Percentiles rank a stretch among this genome's conserved stretches.
These are phyloP conservation scores for Candida xiaguanensis DNA, from an alignment of 805 yeast species.

Conservation along the genomic window DNA sequence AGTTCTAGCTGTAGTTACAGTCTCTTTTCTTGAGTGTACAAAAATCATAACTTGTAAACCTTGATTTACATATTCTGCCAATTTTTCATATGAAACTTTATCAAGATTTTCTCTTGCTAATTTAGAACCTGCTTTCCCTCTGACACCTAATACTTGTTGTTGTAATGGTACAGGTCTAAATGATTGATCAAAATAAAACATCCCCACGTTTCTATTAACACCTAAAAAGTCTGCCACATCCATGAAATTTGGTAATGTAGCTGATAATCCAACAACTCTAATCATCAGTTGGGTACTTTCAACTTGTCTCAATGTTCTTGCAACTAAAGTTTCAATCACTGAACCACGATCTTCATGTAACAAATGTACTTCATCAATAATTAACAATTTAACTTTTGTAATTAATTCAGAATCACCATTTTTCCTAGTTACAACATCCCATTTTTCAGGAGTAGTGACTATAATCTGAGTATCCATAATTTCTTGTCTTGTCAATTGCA, in stretches of 20 bases:
- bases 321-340: conserved; percentile 91
- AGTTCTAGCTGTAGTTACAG: conserved; percentile 74
- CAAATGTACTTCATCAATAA: conserved; percentile 95
- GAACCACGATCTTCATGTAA: conserved; percentile 98
- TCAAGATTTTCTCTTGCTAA: conserved; percentile 74
- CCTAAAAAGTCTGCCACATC: conserved; percentile 95
- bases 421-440: conserved; percentile 98
- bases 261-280: conserved; percentile 89
- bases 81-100: conserved; percentile 68
- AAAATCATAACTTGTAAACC: conserved; percentile 95
- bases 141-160: conserved; percentile 82
- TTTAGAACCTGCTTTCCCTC: conserved; percentile 78
- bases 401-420: conserved; percentile 84
- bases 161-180: conserved; percentile 92
- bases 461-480: conserved; percentile 74
- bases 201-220: conserved; percentile 84
- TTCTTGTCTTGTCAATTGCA: conserved; percentile 71
- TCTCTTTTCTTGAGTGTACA: conserved; percentile 93
- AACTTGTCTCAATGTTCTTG: conserved; percentile 90
- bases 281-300: conserved; percentile 93
- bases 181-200: conserved; percentile 91
- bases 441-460: conserved; percentile 94
- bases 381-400: conserved; percentile 76
- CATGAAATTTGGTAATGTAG: conserved; percentile 85
- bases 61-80: conserved; percentile 57